Conservation (phyloP, 1,284 basidiomycete species). For the Hemileia vastatrix region DNA sequence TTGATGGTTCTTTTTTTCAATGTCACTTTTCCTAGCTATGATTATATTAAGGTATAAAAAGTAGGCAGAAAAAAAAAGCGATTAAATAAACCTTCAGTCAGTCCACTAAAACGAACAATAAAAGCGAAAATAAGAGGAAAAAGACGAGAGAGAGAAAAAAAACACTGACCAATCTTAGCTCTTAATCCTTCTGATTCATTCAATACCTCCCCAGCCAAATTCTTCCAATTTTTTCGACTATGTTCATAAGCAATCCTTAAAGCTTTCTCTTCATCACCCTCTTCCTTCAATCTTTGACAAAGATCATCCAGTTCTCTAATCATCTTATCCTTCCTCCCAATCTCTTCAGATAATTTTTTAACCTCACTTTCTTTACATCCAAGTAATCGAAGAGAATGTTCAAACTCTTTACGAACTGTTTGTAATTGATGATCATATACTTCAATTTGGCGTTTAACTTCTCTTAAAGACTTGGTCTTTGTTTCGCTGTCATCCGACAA, state of each 20-base stretch:
- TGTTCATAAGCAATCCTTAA: constrained; percentile 5
- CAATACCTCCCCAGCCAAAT: constrained; percentile 12
- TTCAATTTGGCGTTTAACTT: constrained; percentile 68
- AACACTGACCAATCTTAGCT: constrained; percentile 15
- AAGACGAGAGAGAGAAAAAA: neutral
- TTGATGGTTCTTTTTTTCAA: neutral
- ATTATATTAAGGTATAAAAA: no score
- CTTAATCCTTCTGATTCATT: constrained; percentile 22
- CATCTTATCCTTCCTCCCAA: constrained; percentile 21
- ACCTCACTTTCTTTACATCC: constrained; percentile 58
- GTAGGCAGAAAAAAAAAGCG: no score
- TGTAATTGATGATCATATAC: constrained; percentile 71
- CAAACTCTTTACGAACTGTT: constrained; percentile 75
- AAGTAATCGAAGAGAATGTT: constrained; percentile 68
- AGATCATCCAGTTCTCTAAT: constrained; percentile 39
- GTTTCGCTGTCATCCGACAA: constrained; percentile 67
- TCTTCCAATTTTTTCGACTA: constrained; percentile 22
- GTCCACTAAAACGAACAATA: no score
- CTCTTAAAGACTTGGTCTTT: constrained; percentile 62
- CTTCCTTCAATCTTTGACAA: constrained; percentile 6
- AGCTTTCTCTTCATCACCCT: neutral
- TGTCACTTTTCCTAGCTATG: neutral
- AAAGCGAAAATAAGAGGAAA: neutral
- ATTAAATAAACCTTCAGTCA: no score
- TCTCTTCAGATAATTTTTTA: constrained; percentile 43